A percentile compares a stretch with the other conserved stretches of the same genome.
Conservation (phyloP, 306 rosid genomes). For the Luffa acutangula region DNA sequence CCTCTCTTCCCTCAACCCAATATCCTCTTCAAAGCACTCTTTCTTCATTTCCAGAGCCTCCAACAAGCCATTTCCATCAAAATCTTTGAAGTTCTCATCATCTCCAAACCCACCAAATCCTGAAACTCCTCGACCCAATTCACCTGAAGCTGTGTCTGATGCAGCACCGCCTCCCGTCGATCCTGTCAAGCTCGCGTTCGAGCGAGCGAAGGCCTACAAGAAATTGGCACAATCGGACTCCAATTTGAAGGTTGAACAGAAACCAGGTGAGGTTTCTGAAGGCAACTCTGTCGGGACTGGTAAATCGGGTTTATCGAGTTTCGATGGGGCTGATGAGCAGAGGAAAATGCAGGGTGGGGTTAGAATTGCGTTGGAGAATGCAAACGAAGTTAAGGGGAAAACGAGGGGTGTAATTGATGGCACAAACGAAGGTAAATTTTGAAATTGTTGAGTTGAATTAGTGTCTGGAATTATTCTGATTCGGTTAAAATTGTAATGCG, state of each 20-base stretch:
- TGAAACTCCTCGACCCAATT: slow-evolving; percentile 29
- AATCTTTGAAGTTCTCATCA: slow-evolving; percentile 24
- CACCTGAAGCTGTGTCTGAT: slow-evolving; percentile 18
- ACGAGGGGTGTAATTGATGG: slow-evolving; percentile 10
- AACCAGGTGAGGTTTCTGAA: slow-evolving; percentile 15
- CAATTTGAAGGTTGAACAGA: slow-evolving; percentile 18
- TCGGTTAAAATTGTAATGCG: neutral
- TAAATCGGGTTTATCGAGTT: slow-evolving; percentile 6
- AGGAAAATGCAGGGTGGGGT: slow-evolving; percentile 37
- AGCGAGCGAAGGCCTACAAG: slow-evolving; percentile 52
- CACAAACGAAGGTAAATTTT: slow-evolving; percentile 28
- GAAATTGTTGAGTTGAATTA: neutral
- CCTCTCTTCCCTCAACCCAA: slow-evolving; percentile 26
- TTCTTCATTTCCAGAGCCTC: slow-evolving; percentile 20
- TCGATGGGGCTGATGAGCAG: slow-evolving; percentile 12
- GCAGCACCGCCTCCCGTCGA: slow-evolving; percentile 23
- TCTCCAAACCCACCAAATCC: slow-evolving; percentile 22
- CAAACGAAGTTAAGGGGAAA: slow-evolving; percentile 15
- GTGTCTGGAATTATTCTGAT: neutral
- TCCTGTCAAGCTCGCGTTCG: slow-evolving; percentile 57
- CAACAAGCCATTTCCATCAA: slow-evolving; percentile 14
- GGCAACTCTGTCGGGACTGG: slow-evolving; percentile 7
- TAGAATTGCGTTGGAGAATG: slow-evolving; percentile 51
- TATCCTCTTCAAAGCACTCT: slow-evolving; percentile 27
- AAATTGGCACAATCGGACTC: slow-evolving; percentile 17